These are phyloP conservation scores for Mycena rosella DNA, from an alignment of 768 basidiomycete genomes.

Conservation along the genomic window DNA sequence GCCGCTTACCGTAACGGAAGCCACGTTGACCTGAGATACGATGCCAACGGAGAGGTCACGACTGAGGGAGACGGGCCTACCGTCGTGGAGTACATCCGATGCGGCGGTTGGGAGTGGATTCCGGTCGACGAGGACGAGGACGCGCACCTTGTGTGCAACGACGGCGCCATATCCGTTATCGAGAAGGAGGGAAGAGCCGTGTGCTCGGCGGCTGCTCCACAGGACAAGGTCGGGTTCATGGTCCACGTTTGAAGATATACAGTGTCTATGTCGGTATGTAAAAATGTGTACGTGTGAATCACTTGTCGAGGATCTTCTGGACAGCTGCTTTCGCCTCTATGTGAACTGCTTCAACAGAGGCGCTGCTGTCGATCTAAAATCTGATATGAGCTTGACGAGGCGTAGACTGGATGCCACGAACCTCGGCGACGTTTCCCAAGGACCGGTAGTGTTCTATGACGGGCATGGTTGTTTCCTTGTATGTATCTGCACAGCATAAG, in stretches of 20 bases:
- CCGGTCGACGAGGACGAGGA: constrained; percentile 75
- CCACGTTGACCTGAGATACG: constrained; percentile 76
- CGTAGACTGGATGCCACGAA: constrained; percentile 43
- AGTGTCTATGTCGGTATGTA: constrained; percentile 1
- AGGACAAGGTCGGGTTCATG: constrained; percentile 54
- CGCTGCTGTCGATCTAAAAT: constrained; percentile 78
- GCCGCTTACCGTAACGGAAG: constrained; percentile 84
- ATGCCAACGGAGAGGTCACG: constrained; percentile 54
- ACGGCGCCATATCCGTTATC: constrained; percentile 80
- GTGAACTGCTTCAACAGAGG: constrained; percentile 40
- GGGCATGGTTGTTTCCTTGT: constrained; percentile 90
- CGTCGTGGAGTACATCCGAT: constrained; percentile 85
- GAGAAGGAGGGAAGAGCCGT: constrained; percentile 69
- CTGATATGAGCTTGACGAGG: constrained; percentile 1
- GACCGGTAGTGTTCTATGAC: constrained; percentile 87
- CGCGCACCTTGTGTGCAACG: constrained; percentile 83
- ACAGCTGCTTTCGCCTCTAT: constrained; percentile 67
- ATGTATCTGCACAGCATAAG: constrained; percentile 68
- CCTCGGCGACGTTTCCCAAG: constrained; percentile 82
- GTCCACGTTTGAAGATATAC: constrained; percentile 57
- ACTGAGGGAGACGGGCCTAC: constrained; percentile 59
- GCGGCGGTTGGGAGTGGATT: constrained; percentile 87
- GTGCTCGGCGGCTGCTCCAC: constrained; percentile 57
- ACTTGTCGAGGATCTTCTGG: constrained; percentile 57
- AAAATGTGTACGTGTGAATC: constrained; percentile 26